A percentile compares a stretch with the other conserved stretches of the same genome.
These are phyloP conservation scores for Penicillium corylophilum DNA, from an alignment of 2,329 filamentous ascomycete genomes.

Conservation along the genomic window DNA sequence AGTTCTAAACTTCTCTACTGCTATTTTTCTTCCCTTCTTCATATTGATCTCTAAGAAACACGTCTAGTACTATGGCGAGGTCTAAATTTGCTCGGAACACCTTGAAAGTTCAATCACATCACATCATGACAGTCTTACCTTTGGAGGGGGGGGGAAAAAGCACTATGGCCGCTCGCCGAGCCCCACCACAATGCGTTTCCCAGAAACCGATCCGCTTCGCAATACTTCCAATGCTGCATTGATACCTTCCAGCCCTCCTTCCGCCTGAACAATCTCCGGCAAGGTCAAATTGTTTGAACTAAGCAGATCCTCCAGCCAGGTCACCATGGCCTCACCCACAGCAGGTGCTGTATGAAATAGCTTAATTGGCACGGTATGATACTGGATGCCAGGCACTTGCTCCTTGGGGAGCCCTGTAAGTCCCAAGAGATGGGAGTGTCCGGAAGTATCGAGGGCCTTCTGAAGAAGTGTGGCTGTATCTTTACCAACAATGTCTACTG, in stretches of 20 bases:
- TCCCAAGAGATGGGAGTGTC: constrained; percentile 61
- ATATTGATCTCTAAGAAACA: background rate
- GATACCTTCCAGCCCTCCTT: constrained; percentile 64
- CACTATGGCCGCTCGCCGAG: constrained; percentile 15
- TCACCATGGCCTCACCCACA: constrained; percentile 62
- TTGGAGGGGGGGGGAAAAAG: too few relatives aligned
- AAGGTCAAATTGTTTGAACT: constrained; percentile 53
- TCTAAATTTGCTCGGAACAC: constrained; percentile 6
- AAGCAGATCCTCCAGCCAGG: constrained; percentile 68
- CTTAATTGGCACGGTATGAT: constrained; percentile 72
- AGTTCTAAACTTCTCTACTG: too few relatives aligned
- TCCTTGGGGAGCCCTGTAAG: constrained; percentile 66
- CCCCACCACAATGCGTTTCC: constrained; percentile 66
- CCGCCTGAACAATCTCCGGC: constrained; percentile 65
- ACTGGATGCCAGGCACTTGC: constrained; percentile 45
- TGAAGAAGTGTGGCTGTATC: constrained; percentile 62
- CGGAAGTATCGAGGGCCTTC: constrained; percentile 45
- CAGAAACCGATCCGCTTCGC: constrained; percentile 64
- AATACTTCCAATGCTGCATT: constrained; percentile 67
- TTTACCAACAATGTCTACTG: constrained; percentile 65
- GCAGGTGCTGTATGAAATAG: constrained; percentile 67
- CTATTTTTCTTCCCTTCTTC: background rate
- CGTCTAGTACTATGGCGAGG: background rate
- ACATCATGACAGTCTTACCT: background rate
- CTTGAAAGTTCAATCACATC: background rate